A percentile compares a stretch with the other conserved stretches of the same genome.
These are phyloP conservation scores for Fusarium sp. DNA, from an alignment of 2,329 filamentous ascomycete genomes.

Conservation along the genomic window DNA sequence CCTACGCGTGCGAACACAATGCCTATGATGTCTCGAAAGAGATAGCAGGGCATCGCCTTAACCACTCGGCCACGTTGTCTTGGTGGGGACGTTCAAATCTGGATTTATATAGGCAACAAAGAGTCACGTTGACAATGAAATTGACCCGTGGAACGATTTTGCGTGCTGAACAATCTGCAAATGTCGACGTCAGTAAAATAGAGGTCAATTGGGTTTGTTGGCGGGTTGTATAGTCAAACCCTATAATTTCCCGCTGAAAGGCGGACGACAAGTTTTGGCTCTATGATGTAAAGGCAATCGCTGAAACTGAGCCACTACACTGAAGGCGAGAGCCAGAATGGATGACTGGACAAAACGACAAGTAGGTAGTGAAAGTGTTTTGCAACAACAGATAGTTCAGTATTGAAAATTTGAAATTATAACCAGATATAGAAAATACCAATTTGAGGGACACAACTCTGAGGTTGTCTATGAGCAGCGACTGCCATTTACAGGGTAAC, in stretches of 20 bases:
- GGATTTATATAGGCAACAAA: not conserved
- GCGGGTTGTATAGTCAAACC: accelerated
- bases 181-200: too few relatives aligned
- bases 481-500: not conserved
- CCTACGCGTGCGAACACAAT: slow-evolving; percentile 34
- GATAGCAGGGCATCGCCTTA: slow-evolving; percentile 34
- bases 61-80: slow-evolving; percentile 32
- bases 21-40: slow-evolving; percentile 23
- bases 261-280: too few relatives aligned
- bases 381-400: accelerated
- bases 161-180: not conserved
- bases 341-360: not conserved
- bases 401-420: not conserved
- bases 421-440: accelerated
- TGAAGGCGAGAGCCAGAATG: accelerated
- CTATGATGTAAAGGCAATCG: accelerated
- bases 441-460: not conserved
- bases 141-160: accelerated
- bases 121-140: accelerated
- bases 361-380: too few relatives aligned
- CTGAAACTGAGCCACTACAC: accelerated
- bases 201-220: too few relatives aligned
- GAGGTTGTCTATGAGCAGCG: not conserved
- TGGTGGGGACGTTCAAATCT: accelerated
- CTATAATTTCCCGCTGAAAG: accelerated